Evolutionary conservation across 768 basidiomycete genomes (phyloP).

Genomic region (Leucocoprinus sp.): DNA sequence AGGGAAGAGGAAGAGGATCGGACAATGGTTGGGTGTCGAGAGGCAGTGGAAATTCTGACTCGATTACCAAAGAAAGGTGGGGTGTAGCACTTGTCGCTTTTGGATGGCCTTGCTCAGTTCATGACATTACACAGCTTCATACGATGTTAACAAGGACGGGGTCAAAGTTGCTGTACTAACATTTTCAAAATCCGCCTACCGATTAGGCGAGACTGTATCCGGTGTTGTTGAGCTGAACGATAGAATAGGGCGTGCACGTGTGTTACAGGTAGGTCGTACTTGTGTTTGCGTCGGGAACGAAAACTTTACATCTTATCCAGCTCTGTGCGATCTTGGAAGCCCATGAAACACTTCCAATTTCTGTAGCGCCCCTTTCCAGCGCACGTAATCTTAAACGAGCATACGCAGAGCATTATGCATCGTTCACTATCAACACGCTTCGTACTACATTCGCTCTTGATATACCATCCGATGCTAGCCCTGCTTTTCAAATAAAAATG

Average conservation of each 20-base stretch:
- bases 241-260: slow-evolving; percentile 56
- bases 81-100: slow-evolving; percentile 15
- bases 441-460: slow-evolving; percentile 85
- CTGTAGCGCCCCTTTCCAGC: slow-evolving; percentile 39
- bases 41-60: slow-evolving; percentile 88
- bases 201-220: slow-evolving; percentile 86
- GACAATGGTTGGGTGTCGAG: slow-evolving; percentile 53
- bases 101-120: neutral
- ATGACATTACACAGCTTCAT: slow-evolving; percentile 53
- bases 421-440: slow-evolving; percentile 61
- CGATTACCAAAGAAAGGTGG: slow-evolving; percentile 83
- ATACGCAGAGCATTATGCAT: slow-evolving; percentile 81
- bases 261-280: slow-evolving; percentile 62
- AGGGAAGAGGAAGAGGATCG: slow-evolving; percentile 35
- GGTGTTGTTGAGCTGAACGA: slow-evolving; percentile 88
- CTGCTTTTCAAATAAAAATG: slow-evolving; percentile 68
- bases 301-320: slow-evolving; percentile 29
- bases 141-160: slow-evolving; percentile 92
- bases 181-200: slow-evolving; percentile 84
- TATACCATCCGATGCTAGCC: slow-evolving; percentile 87
- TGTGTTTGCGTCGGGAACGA: neutral
- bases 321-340: slow-evolving; percentile 86
- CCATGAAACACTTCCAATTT: slow-evolving; percentile 72
- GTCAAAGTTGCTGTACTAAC: slow-evolving; percentile 85
- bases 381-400: slow-evolving; percentile 56